phyloP scores from a whole-genome alignment of 306 rosid species.

The Cicer arietinum region DNA sequence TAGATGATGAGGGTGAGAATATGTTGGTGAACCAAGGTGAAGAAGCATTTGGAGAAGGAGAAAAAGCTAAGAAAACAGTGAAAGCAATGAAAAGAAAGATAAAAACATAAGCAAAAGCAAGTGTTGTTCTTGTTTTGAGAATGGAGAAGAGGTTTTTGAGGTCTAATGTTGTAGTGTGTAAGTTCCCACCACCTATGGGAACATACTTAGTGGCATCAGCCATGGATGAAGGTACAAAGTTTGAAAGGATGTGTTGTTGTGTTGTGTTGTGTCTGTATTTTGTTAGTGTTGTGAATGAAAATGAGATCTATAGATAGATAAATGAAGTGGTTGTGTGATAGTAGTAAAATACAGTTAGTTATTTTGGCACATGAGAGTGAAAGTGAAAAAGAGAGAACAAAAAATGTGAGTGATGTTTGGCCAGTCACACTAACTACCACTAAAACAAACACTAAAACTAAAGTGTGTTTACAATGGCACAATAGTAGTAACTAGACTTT shows the following conservation, averaged over 20 bases:
- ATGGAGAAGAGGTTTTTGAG: slow-evolving; percentile 61
- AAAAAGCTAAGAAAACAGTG: slow-evolving; percentile 76
- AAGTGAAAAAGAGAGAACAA: slow-evolving; percentile 2
- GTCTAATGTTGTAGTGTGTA: slow-evolving; percentile 51
- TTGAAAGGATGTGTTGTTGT: neutral
- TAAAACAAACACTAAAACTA: slow-evolving; percentile 4
- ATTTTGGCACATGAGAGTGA: neutral
- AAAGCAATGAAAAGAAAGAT: slow-evolving; percentile 66
- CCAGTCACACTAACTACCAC: neutral
- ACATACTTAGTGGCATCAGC: slow-evolving; percentile 72
- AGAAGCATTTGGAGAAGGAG: slow-evolving; percentile 61
- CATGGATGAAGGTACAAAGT: slow-evolving; percentile 49
- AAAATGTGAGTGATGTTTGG: neutral
- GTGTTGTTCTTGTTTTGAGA: slow-evolving; percentile 66
- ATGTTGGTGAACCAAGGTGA: slow-evolving; percentile 72
- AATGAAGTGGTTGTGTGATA: neutral
- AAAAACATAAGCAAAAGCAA: slow-evolving; percentile 68
- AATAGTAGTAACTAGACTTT: neutral
- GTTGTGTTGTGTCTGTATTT: neutral
- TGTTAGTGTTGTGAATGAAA: neutral
- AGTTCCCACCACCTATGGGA: slow-evolving; percentile 51
- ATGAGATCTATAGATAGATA: neutral
- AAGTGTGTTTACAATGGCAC: neutral
- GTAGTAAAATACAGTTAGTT: neutral
- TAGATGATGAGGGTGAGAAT: slow-evolving; percentile 44